A percentile compares a stretch with the other conserved stretches of the same genome.
Evolutionary conservation across 208 protist species (phyloP).

Genomic region (Jaenimonas drosophilae): DNA sequence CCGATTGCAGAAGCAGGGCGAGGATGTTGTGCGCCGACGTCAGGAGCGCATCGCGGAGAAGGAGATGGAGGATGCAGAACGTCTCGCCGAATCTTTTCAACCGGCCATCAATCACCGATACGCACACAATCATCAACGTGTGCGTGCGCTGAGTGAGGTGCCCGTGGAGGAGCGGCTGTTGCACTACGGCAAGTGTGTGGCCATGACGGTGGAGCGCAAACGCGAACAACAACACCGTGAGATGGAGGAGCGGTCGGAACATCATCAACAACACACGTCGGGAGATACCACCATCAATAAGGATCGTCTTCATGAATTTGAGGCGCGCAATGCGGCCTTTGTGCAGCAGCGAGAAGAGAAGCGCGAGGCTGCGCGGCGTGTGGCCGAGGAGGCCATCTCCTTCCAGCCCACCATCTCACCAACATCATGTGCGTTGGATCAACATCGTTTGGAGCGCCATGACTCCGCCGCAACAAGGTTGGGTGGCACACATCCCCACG

Average conservation of each 20-base stretch:
- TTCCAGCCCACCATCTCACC: constrained; percentile 56
- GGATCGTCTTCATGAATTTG: constrained; percentile 19
- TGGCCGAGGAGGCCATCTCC: constrained; percentile 15
- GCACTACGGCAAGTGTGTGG: constrained; percentile 55
- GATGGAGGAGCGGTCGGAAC: constrained; percentile 5
- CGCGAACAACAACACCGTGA: constrained; percentile 19
- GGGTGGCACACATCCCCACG: not conserved
- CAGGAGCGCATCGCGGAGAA: constrained; percentile 19
- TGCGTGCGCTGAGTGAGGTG: constrained; percentile 11
- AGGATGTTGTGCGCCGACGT: constrained; percentile 19
- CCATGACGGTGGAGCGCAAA: constrained; percentile 13
- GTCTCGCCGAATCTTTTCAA: constrained; percentile 27
- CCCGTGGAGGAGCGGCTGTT: constrained; percentile 69
- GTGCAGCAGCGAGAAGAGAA: constrained; percentile 25
- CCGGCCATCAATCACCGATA: constrained; percentile 34
- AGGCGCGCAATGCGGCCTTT: constrained; percentile 23
- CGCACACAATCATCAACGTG: constrained; percentile 5
- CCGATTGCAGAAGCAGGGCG: constrained; percentile 30
- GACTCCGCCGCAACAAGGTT: not conserved
- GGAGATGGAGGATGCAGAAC: constrained; percentile 21
- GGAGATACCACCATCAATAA: constrained; percentile 10
- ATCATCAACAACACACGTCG: not conserved
- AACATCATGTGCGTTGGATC: constrained; percentile 51
- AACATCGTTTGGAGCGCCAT: not conserved
- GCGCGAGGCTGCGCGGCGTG: constrained; percentile 11